These are phyloP conservation scores for Penstemon davidsonii DNA, from an alignment of 257 asterid genomes.

Conservation along the genomic window DNA sequence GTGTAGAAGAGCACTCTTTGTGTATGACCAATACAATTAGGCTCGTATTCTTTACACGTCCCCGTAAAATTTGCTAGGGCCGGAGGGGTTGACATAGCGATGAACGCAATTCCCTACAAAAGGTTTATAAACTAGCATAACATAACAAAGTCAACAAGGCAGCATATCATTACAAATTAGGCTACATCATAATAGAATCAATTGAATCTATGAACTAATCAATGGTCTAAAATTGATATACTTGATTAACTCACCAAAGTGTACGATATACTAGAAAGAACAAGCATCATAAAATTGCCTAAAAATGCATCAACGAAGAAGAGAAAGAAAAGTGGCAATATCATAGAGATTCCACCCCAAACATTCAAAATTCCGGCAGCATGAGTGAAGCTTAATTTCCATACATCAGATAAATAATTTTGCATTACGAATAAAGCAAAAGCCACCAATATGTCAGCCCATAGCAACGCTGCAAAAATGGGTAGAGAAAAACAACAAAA, in stretches of 20 bases:
- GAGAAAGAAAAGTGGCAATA: constrained; percentile 32
- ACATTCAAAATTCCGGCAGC: constrained; percentile 55
- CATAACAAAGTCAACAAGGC: no score
- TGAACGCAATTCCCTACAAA: constrained; percentile 48
- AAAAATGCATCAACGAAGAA: constrained; percentile 34
- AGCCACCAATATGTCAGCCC: constrained; percentile 28
- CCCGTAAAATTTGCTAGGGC: constrained; percentile 37
- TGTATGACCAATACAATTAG: constrained; percentile 44
- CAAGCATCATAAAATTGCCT: constrained; percentile 37
- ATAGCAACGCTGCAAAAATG: constrained; percentile 33
- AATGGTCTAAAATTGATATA: neutral
- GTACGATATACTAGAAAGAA: constrained; percentile 44
- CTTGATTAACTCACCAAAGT: constrained; percentile 36
- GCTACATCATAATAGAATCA: neutral
- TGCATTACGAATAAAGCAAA: constrained; percentile 52
- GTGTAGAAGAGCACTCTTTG: constrained; percentile 51
- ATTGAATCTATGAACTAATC: neutral
- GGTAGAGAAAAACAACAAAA: neutral
- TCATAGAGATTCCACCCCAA: constrained; percentile 38
- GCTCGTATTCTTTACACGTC: constrained; percentile 43
- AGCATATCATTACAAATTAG: no score
- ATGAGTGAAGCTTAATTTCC: constrained; percentile 52
- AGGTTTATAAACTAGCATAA: no score
- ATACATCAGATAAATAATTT: constrained; percentile 51
- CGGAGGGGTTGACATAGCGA: constrained; percentile 58